Evolutionary conservation across 306 rosid species (phyloP).

Genomic region (Glycyrrhiza uralensis): DNA sequence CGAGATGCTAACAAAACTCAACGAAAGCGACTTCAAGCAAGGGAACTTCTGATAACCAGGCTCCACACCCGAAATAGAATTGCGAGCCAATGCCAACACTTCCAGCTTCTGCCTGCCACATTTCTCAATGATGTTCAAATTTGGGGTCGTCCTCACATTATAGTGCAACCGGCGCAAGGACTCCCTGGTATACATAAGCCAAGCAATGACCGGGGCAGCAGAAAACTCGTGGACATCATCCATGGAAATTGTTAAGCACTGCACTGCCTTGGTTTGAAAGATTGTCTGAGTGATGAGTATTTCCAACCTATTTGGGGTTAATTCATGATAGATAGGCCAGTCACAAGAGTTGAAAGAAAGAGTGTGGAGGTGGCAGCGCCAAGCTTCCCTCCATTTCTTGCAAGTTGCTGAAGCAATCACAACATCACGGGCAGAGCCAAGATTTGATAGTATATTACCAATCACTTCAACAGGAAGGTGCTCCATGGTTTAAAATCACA

Average conservation of each 20-base stretch:
- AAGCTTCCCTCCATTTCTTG: constrained; percentile 78
- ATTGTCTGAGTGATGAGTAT: constrained; percentile 75
- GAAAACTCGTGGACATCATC: constrained; percentile 61
- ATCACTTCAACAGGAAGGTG: constrained; percentile 83
- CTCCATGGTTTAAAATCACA: constrained; percentile 47
- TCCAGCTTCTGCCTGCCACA: constrained; percentile 56
- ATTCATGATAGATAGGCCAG: constrained; percentile 53
- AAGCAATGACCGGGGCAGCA: constrained; percentile 66
- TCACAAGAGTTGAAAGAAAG: constrained; percentile 63
- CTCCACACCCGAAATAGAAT: constrained; percentile 54
- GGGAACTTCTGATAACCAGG: constrained; percentile 68
- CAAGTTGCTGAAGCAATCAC: constrained; percentile 80
- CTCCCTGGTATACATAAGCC: constrained; percentile 82
- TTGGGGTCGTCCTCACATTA: constrained; percentile 54
- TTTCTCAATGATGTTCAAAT: constrained; percentile 66
- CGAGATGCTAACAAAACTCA: constrained; percentile 54
- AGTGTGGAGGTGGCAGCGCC: constrained; percentile 54
- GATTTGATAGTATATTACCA: constrained; percentile 67
- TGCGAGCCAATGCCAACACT: constrained; percentile 54
- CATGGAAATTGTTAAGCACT: constrained; percentile 52
- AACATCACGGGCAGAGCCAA: constrained; percentile 73
- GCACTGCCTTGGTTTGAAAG: constrained; percentile 66
- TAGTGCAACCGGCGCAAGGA: constrained; percentile 48
- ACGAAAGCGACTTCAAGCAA: constrained; percentile 53
- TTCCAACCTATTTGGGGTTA: constrained; percentile 50